A percentile compares a stretch with the other conserved stretches of the same genome.
Evolutionary conservation across 257 asterid species (phyloP).

Genomic region (Craterostigma plantagineum): DNA sequence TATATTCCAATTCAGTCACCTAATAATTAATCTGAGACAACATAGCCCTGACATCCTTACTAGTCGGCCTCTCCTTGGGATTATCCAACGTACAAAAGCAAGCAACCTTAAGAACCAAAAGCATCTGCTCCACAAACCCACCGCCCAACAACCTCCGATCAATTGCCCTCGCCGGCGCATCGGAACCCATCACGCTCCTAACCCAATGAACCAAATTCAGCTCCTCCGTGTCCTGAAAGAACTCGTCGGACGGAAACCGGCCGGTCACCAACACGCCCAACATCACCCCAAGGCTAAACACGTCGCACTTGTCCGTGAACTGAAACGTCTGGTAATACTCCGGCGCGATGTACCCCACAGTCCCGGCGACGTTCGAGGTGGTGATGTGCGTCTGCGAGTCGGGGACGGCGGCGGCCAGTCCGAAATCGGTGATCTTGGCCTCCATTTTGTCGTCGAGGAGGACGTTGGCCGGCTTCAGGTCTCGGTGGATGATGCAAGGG

Average conservation of each 20-base stretch:
- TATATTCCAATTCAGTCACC: not conserved
- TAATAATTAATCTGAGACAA: slow-evolving; percentile 31
- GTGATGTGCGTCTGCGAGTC: slow-evolving; percentile 32
- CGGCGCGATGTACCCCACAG: slow-evolving; percentile 47
- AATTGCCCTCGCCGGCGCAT: slow-evolving; percentile 33
- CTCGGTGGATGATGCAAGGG: slow-evolving; percentile 37
- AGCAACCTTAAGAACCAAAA: slow-evolving; percentile 50
- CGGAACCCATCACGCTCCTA: slow-evolving; percentile 47
- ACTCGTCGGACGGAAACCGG: slow-evolving; percentile 34
- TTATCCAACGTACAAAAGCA: slow-evolving; percentile 39
- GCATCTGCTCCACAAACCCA: slow-evolving; percentile 44
- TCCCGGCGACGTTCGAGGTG: slow-evolving; percentile 39
- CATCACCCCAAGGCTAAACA: slow-evolving; percentile 39
- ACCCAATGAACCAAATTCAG: slow-evolving; percentile 41
- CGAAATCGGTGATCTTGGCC: slow-evolving; percentile 43
- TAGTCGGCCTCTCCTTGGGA: slow-evolving; percentile 50
- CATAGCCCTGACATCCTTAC: slow-evolving; percentile 43
- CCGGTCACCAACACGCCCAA: slow-evolving; percentile 35
- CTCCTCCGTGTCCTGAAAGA: slow-evolving; percentile 33
- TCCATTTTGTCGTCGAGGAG: slow-evolving; percentile 54
- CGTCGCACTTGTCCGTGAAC: slow-evolving; percentile 51
- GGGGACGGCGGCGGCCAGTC: slow-evolving; percentile 46
- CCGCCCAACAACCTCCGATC: slow-evolving; percentile 31
- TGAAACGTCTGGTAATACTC: slow-evolving; percentile 44
- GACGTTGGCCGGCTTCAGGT: slow-evolving; percentile 48